Base-by-base conservation (phyloP, 257 asterid species). In the Rhazya stricta region DNA sequence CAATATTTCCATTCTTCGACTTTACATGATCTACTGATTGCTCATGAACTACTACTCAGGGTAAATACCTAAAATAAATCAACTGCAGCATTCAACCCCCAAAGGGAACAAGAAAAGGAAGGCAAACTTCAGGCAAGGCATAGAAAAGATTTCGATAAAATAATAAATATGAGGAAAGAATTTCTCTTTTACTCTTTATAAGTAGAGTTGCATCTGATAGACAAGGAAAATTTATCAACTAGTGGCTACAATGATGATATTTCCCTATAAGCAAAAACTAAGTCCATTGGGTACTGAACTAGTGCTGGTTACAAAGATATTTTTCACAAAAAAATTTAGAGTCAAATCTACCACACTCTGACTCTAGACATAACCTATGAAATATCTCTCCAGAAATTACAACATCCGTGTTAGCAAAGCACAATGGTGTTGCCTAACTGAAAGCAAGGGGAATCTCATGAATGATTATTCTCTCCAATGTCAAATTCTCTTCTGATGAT, bases 401-500 rank as follows among this genome's bases (percentile, higher is more conserved):
- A 37, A 66, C 0, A 36, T 21, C 36, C 11, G 6, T 66, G 50
- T 66, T 10, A 41, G 18, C 50, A 23, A n/a, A 66, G 32, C 32
- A 32, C 43, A 62, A 18, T 11, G 36, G 69, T 62, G 43, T 62
- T 36, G 43, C 69, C 34, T 62, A 34, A 66, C 71, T 21, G 71
- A 66, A 66, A 66, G 71, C 18, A 66, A 45, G 16, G 16, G 1
- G 7, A n/a, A 27, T 43, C 58, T 51, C 75, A 51, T 30, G 42
- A 50, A 45, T 46, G 12, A 21, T 30, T 71, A 34, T 63, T 70
- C 70, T 70, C 75, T 51, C 77, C 63, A 69, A 78, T 80, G 61
- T 72, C 73, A 75, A 84, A 76, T 69, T 91, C 98, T 77, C 88
- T 82, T 84, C 89, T 77, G 79, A 92, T 86, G 76, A 89, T 81